These are phyloP conservation scores for Nemania serpens DNA, from an alignment of 2,329 filamentous ascomycete genomes.

Conservation along the genomic window DNA sequence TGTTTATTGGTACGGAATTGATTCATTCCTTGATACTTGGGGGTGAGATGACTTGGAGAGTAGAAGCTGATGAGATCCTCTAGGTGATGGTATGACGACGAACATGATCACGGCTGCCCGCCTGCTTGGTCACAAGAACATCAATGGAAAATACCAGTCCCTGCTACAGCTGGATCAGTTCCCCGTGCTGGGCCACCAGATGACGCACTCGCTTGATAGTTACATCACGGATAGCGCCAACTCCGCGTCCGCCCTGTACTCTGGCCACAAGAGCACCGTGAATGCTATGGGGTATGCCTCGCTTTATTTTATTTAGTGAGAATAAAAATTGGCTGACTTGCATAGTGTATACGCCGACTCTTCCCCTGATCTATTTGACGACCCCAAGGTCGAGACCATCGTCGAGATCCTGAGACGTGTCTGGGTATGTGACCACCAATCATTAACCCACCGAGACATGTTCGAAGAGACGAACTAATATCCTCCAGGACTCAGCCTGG, in stretches of 20 bases:
- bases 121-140: slow-evolving; percentile 77
- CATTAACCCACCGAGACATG: background rate
- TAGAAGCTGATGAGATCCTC: slow-evolving; percentile 1
- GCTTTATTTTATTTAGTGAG: background rate
- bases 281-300: slow-evolving; percentile 70
- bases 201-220: slow-evolving; percentile 83
- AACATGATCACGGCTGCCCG: slow-evolving; percentile 83
- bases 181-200: slow-evolving; percentile 84
- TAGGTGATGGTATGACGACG: slow-evolving; percentile 67
- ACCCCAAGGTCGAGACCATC: slow-evolving; percentile 86
- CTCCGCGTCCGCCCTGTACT: slow-evolving; percentile 80
- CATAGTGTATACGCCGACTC: slow-evolving; percentile 74
- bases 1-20: slow-evolving; percentile 70
- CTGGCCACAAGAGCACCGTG: slow-evolving; percentile 81
- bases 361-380: slow-evolving; percentile 73
- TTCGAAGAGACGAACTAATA: background rate
- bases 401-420: slow-evolving; percentile 76
- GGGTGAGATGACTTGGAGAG: background rate
- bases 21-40: background rate
- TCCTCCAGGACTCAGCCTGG: slow-evolving; percentile 54
- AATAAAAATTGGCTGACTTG: background rate
- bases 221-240: slow-evolving; percentile 90
- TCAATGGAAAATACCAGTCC: slow-evolving; percentile 84
- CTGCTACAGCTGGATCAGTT: slow-evolving; percentile 80
- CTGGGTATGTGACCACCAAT: slow-evolving; percentile 47